Percentiles rank a stretch among this genome's conserved stretches.
phyloP scores from a whole-genome alignment of 805 yeast genomes.

The Zygosaccharomyces gambellarensis region DNA sequence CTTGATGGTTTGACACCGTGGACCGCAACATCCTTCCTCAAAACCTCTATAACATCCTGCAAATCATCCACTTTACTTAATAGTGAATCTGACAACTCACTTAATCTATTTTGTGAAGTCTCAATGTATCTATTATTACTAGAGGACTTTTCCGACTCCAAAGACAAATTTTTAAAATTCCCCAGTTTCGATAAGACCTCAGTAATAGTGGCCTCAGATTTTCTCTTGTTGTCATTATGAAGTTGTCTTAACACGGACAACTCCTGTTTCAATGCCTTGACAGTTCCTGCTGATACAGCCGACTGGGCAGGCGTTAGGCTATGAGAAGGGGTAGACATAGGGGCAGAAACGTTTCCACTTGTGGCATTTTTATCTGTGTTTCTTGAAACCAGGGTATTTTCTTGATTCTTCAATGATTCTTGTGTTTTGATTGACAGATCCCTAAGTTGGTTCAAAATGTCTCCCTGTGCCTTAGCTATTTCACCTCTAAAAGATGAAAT shows the following conservation, averaged over 20 bases:
- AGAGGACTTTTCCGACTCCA: constrained; percentile 34
- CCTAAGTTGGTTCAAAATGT: constrained; percentile 11
- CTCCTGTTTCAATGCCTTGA: constrained; percentile 52
- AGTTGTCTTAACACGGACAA: constrained; percentile 55
- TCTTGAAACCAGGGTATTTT: background rate
- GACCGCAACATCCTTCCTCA: constrained; percentile 85
- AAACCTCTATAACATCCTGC: constrained; percentile 85
- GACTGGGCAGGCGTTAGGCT: background rate
- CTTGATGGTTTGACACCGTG: constrained; percentile 80
- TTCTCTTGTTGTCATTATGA: constrained; percentile 42
- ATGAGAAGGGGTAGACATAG: background rate
- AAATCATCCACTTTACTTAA: constrained; percentile 82
- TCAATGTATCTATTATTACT: constrained; percentile 60
- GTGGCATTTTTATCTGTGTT: background rate
- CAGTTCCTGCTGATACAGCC: background rate
- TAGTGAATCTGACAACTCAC: constrained; percentile 69
- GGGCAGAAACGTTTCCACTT: background rate
- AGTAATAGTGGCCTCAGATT: constrained; percentile 41
- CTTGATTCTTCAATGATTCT: background rate
- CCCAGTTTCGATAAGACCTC: constrained; percentile 44
- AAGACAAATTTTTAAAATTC: constrained; percentile 47
- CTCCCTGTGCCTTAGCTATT: constrained; percentile 14
- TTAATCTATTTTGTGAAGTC: constrained; percentile 63
- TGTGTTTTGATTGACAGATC: constrained; percentile 5
- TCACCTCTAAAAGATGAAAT: constrained; percentile 13